Percentiles rank a stretch among this genome's conserved stretches.
Evolutionary conservation across 495 filamentous ascomycete genomes (phyloP).

Genomic region (Aspergillus avenaceus): DNA sequence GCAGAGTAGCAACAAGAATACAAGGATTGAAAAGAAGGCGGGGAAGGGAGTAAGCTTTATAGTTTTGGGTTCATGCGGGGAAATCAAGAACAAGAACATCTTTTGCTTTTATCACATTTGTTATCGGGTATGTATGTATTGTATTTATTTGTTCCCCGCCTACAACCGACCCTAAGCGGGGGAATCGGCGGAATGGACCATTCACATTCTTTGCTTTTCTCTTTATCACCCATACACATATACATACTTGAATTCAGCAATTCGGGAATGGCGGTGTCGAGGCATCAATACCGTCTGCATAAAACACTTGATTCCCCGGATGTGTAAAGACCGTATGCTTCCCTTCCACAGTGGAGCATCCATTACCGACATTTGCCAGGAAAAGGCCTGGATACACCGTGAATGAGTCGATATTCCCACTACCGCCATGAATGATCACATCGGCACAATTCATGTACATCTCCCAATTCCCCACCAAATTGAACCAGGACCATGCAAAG

Average conservation of each 20-base stretch:
- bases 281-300: neutral
- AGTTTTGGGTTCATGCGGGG: no score
- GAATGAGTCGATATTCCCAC: slow-evolving; percentile 8
- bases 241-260: neutral
- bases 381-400: slow-evolving; percentile 49
- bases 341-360: slow-evolving; percentile 16
- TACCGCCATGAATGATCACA: slow-evolving; percentile 46
- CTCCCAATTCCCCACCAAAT: slow-evolving; percentile 51
- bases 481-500: slow-evolving; percentile 61
- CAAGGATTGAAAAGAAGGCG: no score
- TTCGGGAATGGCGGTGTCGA: neutral
- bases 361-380: slow-evolving; percentile 47
- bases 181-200: neutral
- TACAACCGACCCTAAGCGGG: neutral
- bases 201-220: neutral
- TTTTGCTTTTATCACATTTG: no score
- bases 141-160: no score
- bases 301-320: slow-evolving; percentile 2
- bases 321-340: slow-evolving; percentile 8
- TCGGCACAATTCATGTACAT: slow-evolving; percentile 66
- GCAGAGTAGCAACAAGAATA: neutral
- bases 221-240: neutral
- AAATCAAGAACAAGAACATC: no score
- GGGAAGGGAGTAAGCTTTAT: no score
- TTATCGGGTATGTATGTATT: no score